Percentiles rank a stretch among this genome's conserved stretches.
phyloP scores from a whole-genome alignment of 1,284 basidiomycete species.

The Boletus albobrunnescens region DNA sequence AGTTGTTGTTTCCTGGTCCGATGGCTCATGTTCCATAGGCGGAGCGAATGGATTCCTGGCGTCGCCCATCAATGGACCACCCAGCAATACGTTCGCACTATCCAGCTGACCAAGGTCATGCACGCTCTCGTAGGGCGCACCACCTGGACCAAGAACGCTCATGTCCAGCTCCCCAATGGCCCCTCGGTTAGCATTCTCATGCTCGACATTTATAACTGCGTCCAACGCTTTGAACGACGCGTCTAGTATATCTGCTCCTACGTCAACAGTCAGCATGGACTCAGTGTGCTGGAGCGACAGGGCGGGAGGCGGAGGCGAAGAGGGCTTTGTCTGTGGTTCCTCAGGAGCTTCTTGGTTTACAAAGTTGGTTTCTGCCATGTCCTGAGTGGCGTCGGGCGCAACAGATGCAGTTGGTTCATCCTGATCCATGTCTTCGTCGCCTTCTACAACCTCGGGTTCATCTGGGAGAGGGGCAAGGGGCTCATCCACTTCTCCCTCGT shows the following conservation, averaged over 20 bases:
- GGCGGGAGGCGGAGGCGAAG: slow-evolving; percentile 55
- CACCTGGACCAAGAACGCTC: slow-evolving; percentile 60
- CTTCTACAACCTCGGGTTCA: slow-evolving; percentile 61
- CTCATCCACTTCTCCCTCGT: slow-evolving; percentile 70
- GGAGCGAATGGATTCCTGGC: slow-evolving; percentile 53
- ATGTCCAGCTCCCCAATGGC: slow-evolving; percentile 52
- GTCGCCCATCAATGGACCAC: slow-evolving; percentile 57
- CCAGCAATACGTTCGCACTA: slow-evolving; percentile 48
- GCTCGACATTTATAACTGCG: slow-evolving; percentile 37
- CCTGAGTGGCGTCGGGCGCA: slow-evolving; percentile 34
- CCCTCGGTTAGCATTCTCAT: slow-evolving; percentile 30
- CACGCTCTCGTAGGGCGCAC: slow-evolving; percentile 50
- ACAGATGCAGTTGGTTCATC: slow-evolving; percentile 60
- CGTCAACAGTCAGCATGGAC: slow-evolving; percentile 33
- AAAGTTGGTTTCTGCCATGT: slow-evolving; percentile 33
- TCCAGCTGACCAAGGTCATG: slow-evolving; percentile 57
- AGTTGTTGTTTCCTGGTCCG: slow-evolving; percentile 12
- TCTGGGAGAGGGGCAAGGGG: slow-evolving; percentile 74
- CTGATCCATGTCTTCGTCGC: slow-evolving; percentile 58
- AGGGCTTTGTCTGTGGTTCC: slow-evolving; percentile 53
- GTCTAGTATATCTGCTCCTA: slow-evolving; percentile 39
- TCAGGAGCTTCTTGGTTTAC: slow-evolving; percentile 36
- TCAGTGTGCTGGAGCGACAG: slow-evolving; percentile 37
- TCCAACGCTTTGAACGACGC: slow-evolving; percentile 49
- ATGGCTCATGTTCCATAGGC: slow-evolving; percentile 21